Evolutionary conservation across 106 monocot genomes (phyloP).

Genomic region (Phalaenopsis aphrodite): DNA sequence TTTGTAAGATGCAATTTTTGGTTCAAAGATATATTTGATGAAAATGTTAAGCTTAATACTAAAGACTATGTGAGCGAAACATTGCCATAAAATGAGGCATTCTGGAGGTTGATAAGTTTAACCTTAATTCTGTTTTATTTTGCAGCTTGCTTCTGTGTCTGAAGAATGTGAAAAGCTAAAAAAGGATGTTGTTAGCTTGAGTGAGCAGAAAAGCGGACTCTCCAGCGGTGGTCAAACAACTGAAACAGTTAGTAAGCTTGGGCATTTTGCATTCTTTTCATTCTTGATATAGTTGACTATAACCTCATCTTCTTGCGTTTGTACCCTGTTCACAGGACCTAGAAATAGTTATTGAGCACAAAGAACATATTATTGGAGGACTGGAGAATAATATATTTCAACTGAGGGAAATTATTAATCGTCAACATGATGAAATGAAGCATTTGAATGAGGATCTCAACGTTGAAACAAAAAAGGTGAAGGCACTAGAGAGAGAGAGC

Average conservation of each 20-base stretch:
- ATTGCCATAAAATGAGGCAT: background rate
- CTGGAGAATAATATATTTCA: slow-evolving; percentile 55
- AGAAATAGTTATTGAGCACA: slow-evolving; percentile 52
- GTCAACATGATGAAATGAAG: slow-evolving; percentile 55
- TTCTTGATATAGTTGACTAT: slow-evolving; percentile 8
- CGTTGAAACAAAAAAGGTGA: slow-evolving; percentile 58
- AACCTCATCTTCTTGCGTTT: background rate
- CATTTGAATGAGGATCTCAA: slow-evolving; percentile 61
- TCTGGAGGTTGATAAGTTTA: background rate
- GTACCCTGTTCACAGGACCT: slow-evolving; percentile 41
- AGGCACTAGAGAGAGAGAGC: slow-evolving; percentile 83
- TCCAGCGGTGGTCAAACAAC: slow-evolving; percentile 16
- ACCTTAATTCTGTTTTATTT: background rate
- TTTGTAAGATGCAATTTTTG: background rate
- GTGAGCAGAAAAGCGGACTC: slow-evolving; percentile 32
- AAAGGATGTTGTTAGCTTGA: slow-evolving; percentile 21
- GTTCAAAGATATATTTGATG: background rate
- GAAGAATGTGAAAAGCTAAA: slow-evolving; percentile 70
- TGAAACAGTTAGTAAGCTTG: slow-evolving; percentile 40
- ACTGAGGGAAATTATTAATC: slow-evolving; percentile 63
- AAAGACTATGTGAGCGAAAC: background rate
- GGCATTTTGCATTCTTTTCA: background rate
- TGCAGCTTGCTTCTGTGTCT: slow-evolving; percentile 61
- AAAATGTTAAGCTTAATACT: background rate
- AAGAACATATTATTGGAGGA: slow-evolving; percentile 49